Evolutionary conservation across 1,284 basidiomycete genomes (phyloP), one percentile per base, ranked within the genome.

Genomic region (Ceratobasidium sp.): DNA sequence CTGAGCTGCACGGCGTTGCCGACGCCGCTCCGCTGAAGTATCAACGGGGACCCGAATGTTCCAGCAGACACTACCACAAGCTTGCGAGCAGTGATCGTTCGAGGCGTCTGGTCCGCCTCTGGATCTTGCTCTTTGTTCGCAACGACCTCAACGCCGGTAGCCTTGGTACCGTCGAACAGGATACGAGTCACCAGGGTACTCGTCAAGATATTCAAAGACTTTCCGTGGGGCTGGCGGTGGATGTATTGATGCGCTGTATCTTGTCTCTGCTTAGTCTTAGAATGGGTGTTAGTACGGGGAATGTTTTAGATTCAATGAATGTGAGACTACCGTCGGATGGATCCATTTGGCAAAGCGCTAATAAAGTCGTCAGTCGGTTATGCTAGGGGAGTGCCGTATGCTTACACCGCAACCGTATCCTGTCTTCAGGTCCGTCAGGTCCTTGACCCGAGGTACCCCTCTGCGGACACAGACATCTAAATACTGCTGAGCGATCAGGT

Each of bases 1-100:
- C 83, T 78, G 14, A 90, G 80, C 7, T 88, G 77, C 0, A 81
- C 80, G 14, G 79, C 77, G 0, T 82, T 78, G 1, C 88, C 88
- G 51, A 89, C 84, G 2, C 87, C 87, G 0, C 87, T 88, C 60
- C 87, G 83, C 78, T 89, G 88, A n/a, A 89, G 81, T 59, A 90
- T 87, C 1, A 83, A 79, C 1, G 89, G 87, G 0, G 88, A 88
- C 2, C 88, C 77, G 9, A 75, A 27, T 5, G 74, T 53, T 8
- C 74, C 74, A 29, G 64, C 24, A 7, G 74, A 66, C 5, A 75
- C 57, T 2, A 75, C 63, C 9, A 75, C 64, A 19, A 73, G 69
- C 27, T 73, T 73, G 47, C 69, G 69, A 53, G 69, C 69, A 2
- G 6, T 60, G 57, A 73, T 73, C n/a, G 36, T 31, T 9, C 33